Evolutionary conservation across 768 basidiomycete genomes (phyloP).

Genomic region (Epithele typhae): DNA sequence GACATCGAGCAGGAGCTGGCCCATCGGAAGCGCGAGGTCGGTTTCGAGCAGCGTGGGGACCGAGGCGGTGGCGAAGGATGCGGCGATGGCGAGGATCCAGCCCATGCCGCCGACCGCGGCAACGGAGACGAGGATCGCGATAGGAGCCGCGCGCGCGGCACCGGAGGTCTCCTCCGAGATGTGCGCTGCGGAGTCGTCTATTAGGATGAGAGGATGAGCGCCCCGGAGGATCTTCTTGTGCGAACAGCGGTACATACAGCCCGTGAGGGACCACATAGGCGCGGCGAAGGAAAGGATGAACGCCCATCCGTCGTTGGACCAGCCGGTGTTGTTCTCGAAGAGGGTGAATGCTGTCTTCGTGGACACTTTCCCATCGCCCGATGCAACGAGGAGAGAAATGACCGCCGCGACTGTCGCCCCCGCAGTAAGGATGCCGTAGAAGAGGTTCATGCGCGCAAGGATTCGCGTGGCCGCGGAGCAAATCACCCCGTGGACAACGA

Average conservation of each 20-base stretch:
- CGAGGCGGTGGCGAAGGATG: constrained; percentile 58
- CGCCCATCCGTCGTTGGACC: constrained; percentile 66
- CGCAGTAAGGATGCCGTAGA: constrained; percentile 64
- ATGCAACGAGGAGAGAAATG: constrained; percentile 50
- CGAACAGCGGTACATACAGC: no score
- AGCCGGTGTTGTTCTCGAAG: constrained; percentile 69
- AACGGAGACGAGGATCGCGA: constrained; percentile 64
- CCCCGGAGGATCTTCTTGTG: background rate
- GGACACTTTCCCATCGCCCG: constrained; percentile 51
- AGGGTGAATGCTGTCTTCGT: constrained; percentile 62
- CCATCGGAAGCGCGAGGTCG: constrained; percentile 60
- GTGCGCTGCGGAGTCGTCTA: constrained; percentile 75
- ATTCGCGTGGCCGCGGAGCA: constrained; percentile 68
- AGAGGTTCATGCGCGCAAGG: constrained; percentile 60
- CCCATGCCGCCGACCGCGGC: constrained; percentile 53
- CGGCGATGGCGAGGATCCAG: constrained; percentile 58
- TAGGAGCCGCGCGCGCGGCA: constrained; percentile 59
- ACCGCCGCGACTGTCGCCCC: constrained; percentile 64
- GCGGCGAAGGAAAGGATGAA: constrained; percentile 68
- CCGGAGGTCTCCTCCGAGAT: constrained; percentile 70
- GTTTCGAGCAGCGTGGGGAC: constrained; percentile 45
- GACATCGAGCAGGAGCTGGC: constrained; percentile 60
- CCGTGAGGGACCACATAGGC: constrained; percentile 77
- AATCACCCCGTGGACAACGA: constrained; percentile 61
- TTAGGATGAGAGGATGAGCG: background rate